phyloP scores from a whole-genome alignment of 1,284 basidiomycete genomes.

The Fomitiporia mediterranea region DNA sequence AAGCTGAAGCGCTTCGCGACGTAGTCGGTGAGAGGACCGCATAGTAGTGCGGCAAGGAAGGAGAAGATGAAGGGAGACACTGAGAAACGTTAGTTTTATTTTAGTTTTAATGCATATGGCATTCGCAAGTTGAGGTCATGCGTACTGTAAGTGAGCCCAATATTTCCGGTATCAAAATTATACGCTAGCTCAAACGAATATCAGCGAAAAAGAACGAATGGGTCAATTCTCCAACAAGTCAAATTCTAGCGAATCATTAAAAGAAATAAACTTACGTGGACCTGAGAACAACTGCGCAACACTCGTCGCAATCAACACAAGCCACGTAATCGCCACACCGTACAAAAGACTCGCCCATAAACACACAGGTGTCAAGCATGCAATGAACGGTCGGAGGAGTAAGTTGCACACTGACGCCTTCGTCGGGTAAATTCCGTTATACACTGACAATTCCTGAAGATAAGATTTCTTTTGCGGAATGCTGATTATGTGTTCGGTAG shows the following conservation, averaged over 20 bases:
- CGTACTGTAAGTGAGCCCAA: conserved; percentile 22
- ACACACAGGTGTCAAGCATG: conserved; percentile 20
- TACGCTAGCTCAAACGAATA: conserved; percentile 19
- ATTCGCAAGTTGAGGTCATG: not conserved
- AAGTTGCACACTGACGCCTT: conserved; percentile 12
- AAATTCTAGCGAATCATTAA: no score
- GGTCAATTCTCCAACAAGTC: no score
- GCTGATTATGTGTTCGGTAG: not conserved
- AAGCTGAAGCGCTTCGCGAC: conserved; percentile 22
- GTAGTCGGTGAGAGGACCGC: conserved; percentile 24
- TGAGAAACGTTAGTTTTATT: not conserved
- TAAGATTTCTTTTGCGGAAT: conserved; percentile 18
- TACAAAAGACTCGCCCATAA: conserved; percentile 22
- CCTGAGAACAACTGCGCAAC: conserved; percentile 24
- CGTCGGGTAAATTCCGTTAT: conserved; percentile 20
- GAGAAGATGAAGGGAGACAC: conserved; percentile 24
- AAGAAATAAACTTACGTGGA: conserved; percentile 20
- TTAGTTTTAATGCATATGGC: not conserved
- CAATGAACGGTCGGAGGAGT: conserved; percentile 16
- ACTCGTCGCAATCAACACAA: conserved; percentile 24
- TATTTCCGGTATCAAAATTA: conserved; percentile 19
- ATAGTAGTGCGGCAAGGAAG: conserved; percentile 22
- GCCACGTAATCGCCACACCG: conserved; percentile 25
- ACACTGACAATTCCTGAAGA: conserved; percentile 16
- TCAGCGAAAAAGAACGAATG: not conserved